Percentiles rank a stretch among this genome's conserved stretches.
Conservation (phyloP, 768 basidiomycete species). For the Amylocystis lapponica region DNA sequence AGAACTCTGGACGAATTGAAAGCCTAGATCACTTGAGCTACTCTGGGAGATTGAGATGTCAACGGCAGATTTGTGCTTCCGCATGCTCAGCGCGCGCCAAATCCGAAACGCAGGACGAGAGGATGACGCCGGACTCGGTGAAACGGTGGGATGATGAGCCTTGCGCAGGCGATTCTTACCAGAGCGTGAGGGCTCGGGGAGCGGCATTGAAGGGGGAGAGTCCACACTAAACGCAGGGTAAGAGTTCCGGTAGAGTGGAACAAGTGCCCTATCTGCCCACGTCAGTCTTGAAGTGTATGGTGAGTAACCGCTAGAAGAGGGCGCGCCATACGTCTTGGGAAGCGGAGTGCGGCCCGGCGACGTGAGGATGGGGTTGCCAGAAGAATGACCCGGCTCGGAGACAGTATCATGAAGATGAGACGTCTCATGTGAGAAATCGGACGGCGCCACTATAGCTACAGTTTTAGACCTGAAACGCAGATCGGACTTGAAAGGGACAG, state of each 20-base stretch:
- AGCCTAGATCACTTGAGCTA: too few relatives aligned
- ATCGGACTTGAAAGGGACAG: conserved; percentile 11
- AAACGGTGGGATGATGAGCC: not conserved
- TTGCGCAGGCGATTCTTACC: not conserved
- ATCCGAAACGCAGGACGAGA: not conserved
- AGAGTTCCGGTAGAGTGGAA: conserved; percentile 3
- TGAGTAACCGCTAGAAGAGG: not conserved
- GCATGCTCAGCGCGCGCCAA: conserved; percentile 3
- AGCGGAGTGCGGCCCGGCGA: conserved; percentile 1
- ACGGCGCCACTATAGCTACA: conserved; percentile 11
- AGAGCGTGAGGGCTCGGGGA: not conserved
- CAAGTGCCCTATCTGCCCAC: conserved; percentile 4
- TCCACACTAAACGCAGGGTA: too few relatives aligned
- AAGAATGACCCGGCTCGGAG: conserved; percentile 5
- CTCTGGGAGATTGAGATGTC: too few relatives aligned
- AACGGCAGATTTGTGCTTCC: not conserved
- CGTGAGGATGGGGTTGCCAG: not conserved
- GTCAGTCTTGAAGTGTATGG: not conserved
- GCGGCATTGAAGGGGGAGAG: not conserved
- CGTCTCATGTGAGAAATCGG: conserved; percentile 9
- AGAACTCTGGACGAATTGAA: too few relatives aligned
- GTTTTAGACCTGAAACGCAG: conserved; percentile 8
- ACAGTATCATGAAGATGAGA: conserved; percentile 1
- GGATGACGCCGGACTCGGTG: not conserved
- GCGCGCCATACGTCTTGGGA: not conserved